Evolutionary conservation across 2,329 filamentous ascomycete species (phyloP).

Genomic region (Fusarium equiseti): DNA sequence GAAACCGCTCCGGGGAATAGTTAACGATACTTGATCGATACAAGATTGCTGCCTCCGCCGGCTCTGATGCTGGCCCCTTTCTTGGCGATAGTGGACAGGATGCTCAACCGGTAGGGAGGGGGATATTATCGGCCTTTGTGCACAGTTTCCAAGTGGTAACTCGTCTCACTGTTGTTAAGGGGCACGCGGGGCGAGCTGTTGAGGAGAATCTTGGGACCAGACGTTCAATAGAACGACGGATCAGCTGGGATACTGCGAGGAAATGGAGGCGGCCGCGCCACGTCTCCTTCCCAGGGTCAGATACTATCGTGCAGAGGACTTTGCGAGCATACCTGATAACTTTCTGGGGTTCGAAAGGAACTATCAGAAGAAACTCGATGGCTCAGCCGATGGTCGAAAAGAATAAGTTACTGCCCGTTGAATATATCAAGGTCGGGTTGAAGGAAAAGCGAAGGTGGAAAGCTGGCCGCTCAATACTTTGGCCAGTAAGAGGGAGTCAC

Average conservation of each 20-base stretch:
- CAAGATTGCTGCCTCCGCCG: neutral
- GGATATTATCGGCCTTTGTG: neutral
- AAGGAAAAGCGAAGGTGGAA: neutral
- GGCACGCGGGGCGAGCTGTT: neutral
- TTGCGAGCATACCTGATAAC: neutral
- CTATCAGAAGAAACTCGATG: neutral
- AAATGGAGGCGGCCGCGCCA: neutral
- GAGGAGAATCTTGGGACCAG: neutral
- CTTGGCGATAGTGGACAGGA: neutral
- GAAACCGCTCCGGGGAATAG: neutral
- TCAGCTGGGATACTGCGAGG: too few relatives aligned
- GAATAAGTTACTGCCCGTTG: neutral
- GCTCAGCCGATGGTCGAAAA: neutral
- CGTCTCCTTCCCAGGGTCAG: neutral
- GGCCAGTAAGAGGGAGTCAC: slow-evolving; percentile 2
- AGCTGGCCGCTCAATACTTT: neutral
- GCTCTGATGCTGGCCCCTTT: neutral
- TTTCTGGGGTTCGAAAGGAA: neutral
- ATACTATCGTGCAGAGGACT: neutral
- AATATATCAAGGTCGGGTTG: slow-evolving; percentile 2
- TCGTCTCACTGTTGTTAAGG: neutral
- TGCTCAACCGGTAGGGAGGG: neutral
- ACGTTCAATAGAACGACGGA: neutral
- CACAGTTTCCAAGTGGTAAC: neutral
- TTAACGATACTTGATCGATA: neutral